Percentiles rank a stretch among this genome's conserved stretches.
Conservation (phyloP, 768 basidiomycete genomes). For the Lyophyllum semitale region DNA sequence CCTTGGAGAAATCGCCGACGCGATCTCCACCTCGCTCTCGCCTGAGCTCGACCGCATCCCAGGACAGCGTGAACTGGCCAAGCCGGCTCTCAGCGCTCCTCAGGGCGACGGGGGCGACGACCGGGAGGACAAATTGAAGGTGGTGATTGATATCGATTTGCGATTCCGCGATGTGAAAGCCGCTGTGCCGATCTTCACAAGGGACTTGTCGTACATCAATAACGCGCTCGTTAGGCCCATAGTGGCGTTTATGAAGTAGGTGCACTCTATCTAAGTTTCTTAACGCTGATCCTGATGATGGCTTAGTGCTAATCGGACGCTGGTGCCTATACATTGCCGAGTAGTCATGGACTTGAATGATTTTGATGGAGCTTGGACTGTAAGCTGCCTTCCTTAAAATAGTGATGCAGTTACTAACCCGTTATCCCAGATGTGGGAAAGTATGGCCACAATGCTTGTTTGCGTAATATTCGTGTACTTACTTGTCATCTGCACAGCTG, state of each 20-base stretch:
- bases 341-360: slow-evolving; percentile 82
- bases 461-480: slow-evolving; percentile 11
- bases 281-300: slow-evolving; percentile 10
- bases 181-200: slow-evolving; percentile 88
- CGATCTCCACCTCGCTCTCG: slow-evolving; percentile 68
- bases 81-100: slow-evolving; percentile 82
- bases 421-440: slow-evolving; percentile 81
- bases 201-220: slow-evolving; percentile 88
- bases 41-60: slow-evolving; percentile 63
- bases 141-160: slow-evolving; percentile 90
- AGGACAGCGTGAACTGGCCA: slow-evolving; percentile 83
- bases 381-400: slow-evolving; percentile 38
- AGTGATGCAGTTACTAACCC: slow-evolving; percentile 14
- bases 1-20: slow-evolving; percentile 88
- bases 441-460: slow-evolving; percentile 44
- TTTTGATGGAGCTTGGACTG: slow-evolving; percentile 97
- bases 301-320: slow-evolving; percentile 83
- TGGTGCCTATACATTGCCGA: slow-evolving; percentile 91
- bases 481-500: slow-evolving; percentile 54
- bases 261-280: slow-evolving; percentile 13
- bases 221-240: slow-evolving; percentile 93
- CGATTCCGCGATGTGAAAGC: slow-evolving; percentile 96
- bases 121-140: slow-evolving; percentile 42
- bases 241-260: slow-evolving; percentile 97
- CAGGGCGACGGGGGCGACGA: slow-evolving; percentile 38